Percentiles rank a stretch among this genome's conserved stretches.
Conservation (phyloP, 495 filamentous ascomycete genomes). For the Trichoderma reesei region DNA sequence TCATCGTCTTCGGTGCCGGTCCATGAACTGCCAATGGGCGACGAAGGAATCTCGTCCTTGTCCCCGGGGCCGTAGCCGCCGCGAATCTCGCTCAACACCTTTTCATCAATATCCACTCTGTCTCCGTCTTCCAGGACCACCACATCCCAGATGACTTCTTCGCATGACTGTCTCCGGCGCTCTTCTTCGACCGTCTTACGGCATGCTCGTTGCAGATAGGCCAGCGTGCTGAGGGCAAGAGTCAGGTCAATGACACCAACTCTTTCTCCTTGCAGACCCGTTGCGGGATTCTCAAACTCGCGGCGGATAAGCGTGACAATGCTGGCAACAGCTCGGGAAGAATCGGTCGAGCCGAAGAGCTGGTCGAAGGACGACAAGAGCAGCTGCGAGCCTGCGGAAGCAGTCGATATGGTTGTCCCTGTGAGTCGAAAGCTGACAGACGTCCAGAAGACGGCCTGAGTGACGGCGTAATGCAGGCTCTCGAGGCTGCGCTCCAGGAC, state of each 20-base stretch:
- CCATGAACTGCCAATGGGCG: neutral
- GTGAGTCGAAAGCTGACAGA: constrained; percentile 62
- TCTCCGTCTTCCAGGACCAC: constrained; percentile 57
- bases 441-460: constrained; percentile 56
- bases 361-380: constrained; percentile 60
- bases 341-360: constrained; percentile 69
- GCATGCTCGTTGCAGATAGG: constrained; percentile 61
- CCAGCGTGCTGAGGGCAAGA: constrained; percentile 58
- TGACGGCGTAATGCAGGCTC: constrained; percentile 52
- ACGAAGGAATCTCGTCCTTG: constrained; percentile 11
- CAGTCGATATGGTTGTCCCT: constrained; percentile 49
- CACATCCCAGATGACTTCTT: constrained; percentile 72
- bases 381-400: constrained; percentile 53
- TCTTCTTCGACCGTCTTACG: constrained; percentile 49
- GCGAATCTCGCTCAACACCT: constrained; percentile 23
- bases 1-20: constrained; percentile 25
- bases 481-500: constrained; percentile 55
- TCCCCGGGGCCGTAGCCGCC: constrained; percentile 15
- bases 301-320: constrained; percentile 64
- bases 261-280: constrained; percentile 46
- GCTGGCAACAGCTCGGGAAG: constrained; percentile 67
- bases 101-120: constrained; percentile 47
- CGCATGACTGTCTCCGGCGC: constrained; percentile 37
- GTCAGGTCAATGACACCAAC: constrained; percentile 58
- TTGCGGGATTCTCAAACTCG: constrained; percentile 58